Evolutionary conservation across 1,284 basidiomycete genomes (phyloP), one percentile per base, ranked within the genome.

Genomic region (Cerrena zonata): DNA sequence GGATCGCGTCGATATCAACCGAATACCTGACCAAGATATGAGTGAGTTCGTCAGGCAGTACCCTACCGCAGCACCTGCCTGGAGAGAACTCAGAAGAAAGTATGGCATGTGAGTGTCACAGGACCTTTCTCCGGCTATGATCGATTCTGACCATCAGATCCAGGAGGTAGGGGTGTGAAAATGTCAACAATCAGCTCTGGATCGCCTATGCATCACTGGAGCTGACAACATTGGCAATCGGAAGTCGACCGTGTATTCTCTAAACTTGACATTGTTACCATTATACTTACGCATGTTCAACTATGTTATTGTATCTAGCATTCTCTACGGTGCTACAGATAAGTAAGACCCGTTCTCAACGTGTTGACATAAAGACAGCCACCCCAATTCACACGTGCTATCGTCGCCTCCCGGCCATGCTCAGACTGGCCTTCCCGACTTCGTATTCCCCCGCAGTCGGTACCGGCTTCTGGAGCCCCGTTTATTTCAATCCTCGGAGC

Each of bases 11-110:
- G 86, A 89, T 65, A 80, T 89, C 59, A 89, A 89, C 61, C 83
- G 86, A 57, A 83, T 89, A 55, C 81, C 83, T 23, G 86, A 90
- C 65, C 77, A 80, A 52, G 86, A 90, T 62, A 90, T 90, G 87
- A 79, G 79, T 51, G 73, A 77, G 24, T 88, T 90, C 59, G 80
- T 84, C 24, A 62, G 71, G 15, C 71, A 70, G 36, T 74, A 85
- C 58, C 65, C 73, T 36, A 67, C 73, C 12, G 83, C 76, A 30
- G 78, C 74, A 5, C 74, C 83, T 23, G 81, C 82, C 7, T 89
- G 86, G 86, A 67, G 70, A 44, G 80, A 86, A 39, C 69, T 89
- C 52, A 82, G 77, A 65, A 75, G 76, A 67, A 88, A 84, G 63
- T 89, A 89, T 59, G 76, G 81, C 57, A 62, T 65, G 67, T 69